A percentile compares a stretch with the other conserved stretches of the same genome.
phyloP scores from a whole-genome alignment of 768 basidiomycete genomes.

The Termitomyces sp. region DNA sequence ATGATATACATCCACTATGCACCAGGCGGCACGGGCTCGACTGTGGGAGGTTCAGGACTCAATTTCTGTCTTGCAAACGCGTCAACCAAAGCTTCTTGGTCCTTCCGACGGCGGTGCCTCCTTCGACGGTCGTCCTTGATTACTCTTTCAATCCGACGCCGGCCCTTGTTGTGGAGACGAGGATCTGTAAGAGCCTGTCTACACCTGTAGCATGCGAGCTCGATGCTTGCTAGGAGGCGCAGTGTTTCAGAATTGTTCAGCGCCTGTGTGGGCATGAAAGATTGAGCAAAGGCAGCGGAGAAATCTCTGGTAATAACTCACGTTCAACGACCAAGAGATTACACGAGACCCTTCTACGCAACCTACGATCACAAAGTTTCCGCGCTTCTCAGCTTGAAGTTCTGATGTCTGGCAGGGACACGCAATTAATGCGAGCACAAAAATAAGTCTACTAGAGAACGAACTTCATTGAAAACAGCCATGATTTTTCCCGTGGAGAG shows the following conservation, averaged over 20 bases:
- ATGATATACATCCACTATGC: constrained; percentile 11
- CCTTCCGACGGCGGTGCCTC: constrained; percentile 77
- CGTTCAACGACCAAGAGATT: constrained; percentile 83
- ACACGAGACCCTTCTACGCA: constrained; percentile 71
- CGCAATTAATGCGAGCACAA: not conserved
- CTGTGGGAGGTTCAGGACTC: constrained; percentile 20
- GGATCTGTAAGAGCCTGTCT: constrained; percentile 65
- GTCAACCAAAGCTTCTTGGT: constrained; percentile 78
- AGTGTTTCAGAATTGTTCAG: constrained; percentile 81
- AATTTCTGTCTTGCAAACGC: constrained; percentile 62
- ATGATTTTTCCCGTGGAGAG: constrained; percentile 63
- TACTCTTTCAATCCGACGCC: constrained; percentile 70
- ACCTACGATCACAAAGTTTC: constrained; percentile 82
- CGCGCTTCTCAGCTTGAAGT: constrained; percentile 80
- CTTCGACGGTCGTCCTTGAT: constrained; percentile 82
- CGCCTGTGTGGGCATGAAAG: constrained; percentile 40
- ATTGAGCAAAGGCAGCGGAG: constrained; percentile 1
- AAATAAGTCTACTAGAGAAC: constrained; percentile 13
- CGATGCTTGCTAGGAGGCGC: constrained; percentile 75
- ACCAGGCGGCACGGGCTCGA: constrained; percentile 19
- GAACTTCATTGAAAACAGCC: constrained; percentile 65
- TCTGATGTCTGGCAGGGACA: constrained; percentile 44
- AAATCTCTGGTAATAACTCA: constrained; percentile 25
- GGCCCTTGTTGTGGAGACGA: constrained; percentile 53
- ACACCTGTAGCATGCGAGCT: constrained; percentile 78